phyloP scores from a whole-genome alignment of 306 rosid species.

The Ziziphus jujuba region DNA sequence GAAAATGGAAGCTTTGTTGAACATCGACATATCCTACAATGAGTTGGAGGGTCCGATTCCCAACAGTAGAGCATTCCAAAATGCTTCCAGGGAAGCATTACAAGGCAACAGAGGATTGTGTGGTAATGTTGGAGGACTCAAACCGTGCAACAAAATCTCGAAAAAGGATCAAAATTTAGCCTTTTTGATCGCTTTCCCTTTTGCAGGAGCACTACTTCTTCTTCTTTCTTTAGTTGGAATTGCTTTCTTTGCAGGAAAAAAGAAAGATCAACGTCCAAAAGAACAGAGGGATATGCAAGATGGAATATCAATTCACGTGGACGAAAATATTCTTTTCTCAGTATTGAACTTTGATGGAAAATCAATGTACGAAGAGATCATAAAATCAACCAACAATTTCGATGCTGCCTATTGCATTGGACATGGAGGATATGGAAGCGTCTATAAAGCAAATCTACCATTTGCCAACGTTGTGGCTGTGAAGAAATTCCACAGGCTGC shows the following conservation, averaged over 20 bases:
- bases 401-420: constrained; percentile 11
- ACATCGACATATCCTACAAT: constrained; percentile 22
- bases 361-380: neutral
- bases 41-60: constrained; percentile 21
- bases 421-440: constrained; percentile 16
- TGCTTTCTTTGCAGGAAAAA: neutral
- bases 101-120: constrained; percentile 16
- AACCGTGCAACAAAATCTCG: constrained; percentile 1
- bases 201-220: neutral
- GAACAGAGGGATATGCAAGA: neutral
- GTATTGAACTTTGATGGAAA: constrained; percentile 8
- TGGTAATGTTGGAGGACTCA: neutral
- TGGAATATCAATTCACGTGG: neutral
- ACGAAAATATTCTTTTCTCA: neutral
- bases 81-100: neutral
- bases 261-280: neutral
- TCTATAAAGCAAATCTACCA: constrained; percentile 8
- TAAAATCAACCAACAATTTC: constrained; percentile 12
- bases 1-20: neutral
- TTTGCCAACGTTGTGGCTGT: constrained; percentile 1
- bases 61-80: neutral
- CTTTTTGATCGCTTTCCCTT: constrained; percentile 1
- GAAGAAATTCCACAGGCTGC: constrained; percentile 21
- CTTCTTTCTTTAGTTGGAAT: neutral
- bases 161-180: neutral